These are phyloP conservation scores for Botrytis tulipae DNA, from an alignment of 2,329 filamentous ascomycete genomes.

Conservation along the genomic window DNA sequence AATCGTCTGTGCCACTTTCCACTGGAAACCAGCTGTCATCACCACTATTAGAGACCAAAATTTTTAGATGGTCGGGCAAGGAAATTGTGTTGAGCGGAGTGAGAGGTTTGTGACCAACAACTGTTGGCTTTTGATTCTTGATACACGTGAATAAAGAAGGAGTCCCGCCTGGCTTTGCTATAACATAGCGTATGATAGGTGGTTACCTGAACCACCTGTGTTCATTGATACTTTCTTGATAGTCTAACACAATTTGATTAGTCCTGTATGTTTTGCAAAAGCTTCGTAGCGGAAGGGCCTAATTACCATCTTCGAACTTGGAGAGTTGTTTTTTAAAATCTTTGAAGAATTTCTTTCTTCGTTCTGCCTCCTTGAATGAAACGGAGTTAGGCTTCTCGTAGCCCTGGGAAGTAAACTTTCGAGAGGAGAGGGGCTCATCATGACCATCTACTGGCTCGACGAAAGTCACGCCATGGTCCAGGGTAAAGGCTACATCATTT, in stretches of 20 bases:
- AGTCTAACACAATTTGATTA: background rate
- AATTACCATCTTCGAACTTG: background rate
- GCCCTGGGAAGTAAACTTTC: background rate
- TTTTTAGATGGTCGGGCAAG: background rate
- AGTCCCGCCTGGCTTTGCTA: background rate
- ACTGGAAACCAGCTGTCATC: no score
- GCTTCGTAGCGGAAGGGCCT: background rate
- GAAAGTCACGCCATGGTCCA: background rate
- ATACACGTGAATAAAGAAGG: background rate
- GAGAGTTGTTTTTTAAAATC: background rate
- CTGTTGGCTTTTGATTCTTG: background rate
- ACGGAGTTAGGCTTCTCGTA: background rate
- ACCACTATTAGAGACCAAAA: background rate
- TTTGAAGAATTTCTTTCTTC: background rate
- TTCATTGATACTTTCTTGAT: background rate
- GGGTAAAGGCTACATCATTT: background rate
- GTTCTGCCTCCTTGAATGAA: background rate
- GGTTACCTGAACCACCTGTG: background rate
- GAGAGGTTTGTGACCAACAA: background rate
- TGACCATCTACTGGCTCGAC: background rate
- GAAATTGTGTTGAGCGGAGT: background rate
- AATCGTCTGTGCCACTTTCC: background rate
- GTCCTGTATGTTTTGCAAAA: background rate
- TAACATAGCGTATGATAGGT: constrained; percentile 2
- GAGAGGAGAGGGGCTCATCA: background rate